Evolutionary conservation across 331 rosid genomes (phyloP).

Genomic region (Pyracantha coccinea): DNA sequence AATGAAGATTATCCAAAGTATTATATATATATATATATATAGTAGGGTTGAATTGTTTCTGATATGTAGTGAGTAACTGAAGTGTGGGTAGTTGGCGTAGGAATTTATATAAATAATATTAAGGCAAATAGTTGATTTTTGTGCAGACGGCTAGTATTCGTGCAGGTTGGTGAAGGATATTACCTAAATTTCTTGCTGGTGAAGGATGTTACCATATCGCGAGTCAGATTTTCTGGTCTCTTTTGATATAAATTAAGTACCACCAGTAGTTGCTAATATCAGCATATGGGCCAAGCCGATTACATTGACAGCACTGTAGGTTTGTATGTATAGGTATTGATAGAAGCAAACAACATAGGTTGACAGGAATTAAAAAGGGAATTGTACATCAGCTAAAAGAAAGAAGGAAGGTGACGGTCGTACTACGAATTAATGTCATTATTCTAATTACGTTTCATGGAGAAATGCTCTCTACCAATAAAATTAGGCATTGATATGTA

Average conservation of each 20-base stretch:
- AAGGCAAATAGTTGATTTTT: neutral
- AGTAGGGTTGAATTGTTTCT: too few relatives aligned
- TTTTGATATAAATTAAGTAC: neutral
- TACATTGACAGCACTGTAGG: neutral
- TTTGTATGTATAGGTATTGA: neutral
- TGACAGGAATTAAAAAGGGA: neutral
- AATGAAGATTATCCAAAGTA: too few relatives aligned
- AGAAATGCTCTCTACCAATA: neutral
- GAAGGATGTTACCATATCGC: neutral
- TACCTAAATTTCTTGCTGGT: slow-evolving; percentile 6
- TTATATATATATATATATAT: too few relatives aligned
- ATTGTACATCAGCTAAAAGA: neutral
- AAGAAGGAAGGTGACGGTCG: neutral
- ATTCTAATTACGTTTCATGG: neutral
- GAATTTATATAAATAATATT: too few relatives aligned
- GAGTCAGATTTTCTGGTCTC: neutral
- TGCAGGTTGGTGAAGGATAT: slow-evolving; percentile 15
- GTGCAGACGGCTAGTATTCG: slow-evolving; percentile 1
- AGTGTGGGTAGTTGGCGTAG: neutral
- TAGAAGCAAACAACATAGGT: too few relatives aligned
- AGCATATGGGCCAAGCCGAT: neutral
- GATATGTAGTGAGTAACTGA: neutral
- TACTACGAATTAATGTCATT: neutral
- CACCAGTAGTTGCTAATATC: neutral
- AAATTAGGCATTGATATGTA: too few relatives aligned